Conservation (phyloP, 2,329 filamentous ascomycete genomes). For the Paracamarosporium sp. region DNA sequence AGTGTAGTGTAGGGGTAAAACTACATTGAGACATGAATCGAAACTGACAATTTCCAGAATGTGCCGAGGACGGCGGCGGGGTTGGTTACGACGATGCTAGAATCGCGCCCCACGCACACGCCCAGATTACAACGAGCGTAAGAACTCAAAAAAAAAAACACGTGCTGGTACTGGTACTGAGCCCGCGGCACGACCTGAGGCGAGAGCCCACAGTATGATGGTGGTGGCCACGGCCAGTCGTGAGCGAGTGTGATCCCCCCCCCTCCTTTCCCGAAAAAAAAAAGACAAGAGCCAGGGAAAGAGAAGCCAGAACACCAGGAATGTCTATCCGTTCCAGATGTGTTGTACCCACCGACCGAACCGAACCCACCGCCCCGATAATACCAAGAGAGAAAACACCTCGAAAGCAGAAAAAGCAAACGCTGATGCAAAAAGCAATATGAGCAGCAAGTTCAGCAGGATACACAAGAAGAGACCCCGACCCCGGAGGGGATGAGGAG, state of each 20-base stretch:
- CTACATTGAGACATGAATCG: too few species aligned
- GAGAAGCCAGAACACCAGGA: constrained; percentile 32
- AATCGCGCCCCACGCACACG: constrained; percentile 16
- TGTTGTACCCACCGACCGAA: constrained; percentile 8
- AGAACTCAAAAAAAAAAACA: constrained; percentile 43
- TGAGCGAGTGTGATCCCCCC: constrained; percentile 23
- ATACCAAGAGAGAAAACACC: constrained; percentile 9
- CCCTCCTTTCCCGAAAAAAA: constrained; percentile 19
- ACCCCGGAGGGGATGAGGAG: constrained; percentile 3
- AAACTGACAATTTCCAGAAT: constrained; percentile 38
- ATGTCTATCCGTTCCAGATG: constrained; percentile 24
- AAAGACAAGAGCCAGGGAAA: constrained; percentile 14
- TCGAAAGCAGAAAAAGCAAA: constrained; percentile 27
- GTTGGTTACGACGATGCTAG: too few species aligned
- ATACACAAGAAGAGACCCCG: constrained; percentile 30
- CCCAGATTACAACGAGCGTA: constrained; percentile 49
- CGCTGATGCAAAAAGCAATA: constrained; percentile 21
- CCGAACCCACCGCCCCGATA: not conserved
- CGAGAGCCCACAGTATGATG: too few species aligned
- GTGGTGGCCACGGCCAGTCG: constrained; percentile 39
- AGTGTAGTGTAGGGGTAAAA: too few species aligned
- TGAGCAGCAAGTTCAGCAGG: constrained; percentile 23
- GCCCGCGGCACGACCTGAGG: too few species aligned
- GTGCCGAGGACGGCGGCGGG: too few species aligned
- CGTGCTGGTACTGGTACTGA: too few species aligned